Evolutionary conservation across 805 yeast species (phyloP).

Genomic region (Monosporozyma yasuniensis): DNA sequence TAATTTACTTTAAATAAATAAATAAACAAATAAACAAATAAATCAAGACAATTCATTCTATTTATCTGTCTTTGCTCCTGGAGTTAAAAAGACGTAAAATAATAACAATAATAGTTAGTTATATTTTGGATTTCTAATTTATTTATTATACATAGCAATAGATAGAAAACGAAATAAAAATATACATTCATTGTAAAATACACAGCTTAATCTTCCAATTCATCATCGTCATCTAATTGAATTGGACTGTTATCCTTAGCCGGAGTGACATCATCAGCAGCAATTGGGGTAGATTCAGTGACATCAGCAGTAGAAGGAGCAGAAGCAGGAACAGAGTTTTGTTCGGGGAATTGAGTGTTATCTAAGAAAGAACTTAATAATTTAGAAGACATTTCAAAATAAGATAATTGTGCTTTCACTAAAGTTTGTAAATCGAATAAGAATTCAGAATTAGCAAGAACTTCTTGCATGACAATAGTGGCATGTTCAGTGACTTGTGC

Average conservation of each 20-base stretch:
- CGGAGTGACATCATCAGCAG: neutral
- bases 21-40: too few species aligned
- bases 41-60: too few species aligned
- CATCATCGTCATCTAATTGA: neutral
- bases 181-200: neutral
- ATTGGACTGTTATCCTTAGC: neutral
- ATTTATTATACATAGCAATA: neutral
- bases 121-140: neutral
- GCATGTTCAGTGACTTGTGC: slow-evolving; percentile 88
- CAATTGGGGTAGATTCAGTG: neutral
- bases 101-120: too few species aligned
- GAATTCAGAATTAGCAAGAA: slow-evolving; percentile 61
- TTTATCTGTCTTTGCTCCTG: too few species aligned
- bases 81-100: too few species aligned
- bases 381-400: slow-evolving; percentile 67
- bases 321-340: too few species aligned
- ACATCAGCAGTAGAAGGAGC: neutral
- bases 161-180: neutral
- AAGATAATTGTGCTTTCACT: slow-evolving; percentile 70
- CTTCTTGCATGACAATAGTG: slow-evolving; percentile 71
- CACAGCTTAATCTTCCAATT: slow-evolving; percentile 4
- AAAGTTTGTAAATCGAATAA: slow-evolving; percentile 59
- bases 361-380: slow-evolving; percentile 52
- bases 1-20: neutral
- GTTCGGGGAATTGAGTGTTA: slow-evolving; percentile 3